Evolutionary conservation across 169 alveolate species (phyloP).

Genomic region (Plasmodium gonderi): DNA sequence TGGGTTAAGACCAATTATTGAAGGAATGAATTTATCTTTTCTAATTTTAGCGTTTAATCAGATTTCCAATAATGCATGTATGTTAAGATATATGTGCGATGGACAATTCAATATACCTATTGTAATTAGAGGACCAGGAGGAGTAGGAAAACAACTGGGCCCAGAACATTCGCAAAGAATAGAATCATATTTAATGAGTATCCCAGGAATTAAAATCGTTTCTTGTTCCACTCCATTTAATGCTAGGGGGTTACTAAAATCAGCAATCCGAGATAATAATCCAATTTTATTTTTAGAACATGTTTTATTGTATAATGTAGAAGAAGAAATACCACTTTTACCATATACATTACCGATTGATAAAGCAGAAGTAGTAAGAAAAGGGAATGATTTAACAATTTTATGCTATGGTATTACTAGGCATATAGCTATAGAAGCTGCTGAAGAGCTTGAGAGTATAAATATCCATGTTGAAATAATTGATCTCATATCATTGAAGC

Average conservation of each 20-base stretch:
- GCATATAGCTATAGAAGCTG: conserved; percentile 90
- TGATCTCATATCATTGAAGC: conserved; percentile 90
- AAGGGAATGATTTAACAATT: conserved; percentile 90
- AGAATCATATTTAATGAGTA: conserved; percentile 90
- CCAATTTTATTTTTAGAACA: conserved; percentile 93
- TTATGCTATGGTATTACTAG: conserved; percentile 90
- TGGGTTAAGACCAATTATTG: conserved; percentile 92
- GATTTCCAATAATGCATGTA: conserved; percentile 92
- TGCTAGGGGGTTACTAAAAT: conserved; percentile 90
- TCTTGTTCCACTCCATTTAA: conserved; percentile 92
- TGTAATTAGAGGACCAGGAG: conserved; percentile 95
- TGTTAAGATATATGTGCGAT: conserved; percentile 89
- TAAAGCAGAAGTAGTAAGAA: conserved; percentile 89
- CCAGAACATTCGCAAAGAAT: conserved; percentile 94
- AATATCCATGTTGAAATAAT: conserved; percentile 91
- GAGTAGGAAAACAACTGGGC: conserved; percentile 94
- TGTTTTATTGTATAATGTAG: conserved; percentile 90
- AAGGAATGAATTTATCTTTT: conserved; percentile 94
- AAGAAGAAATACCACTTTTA: conserved; percentile 87
- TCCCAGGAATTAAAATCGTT: conserved; percentile 92
- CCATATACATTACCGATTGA: conserved; percentile 90
- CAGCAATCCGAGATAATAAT: conserved; percentile 91
- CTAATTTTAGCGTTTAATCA: conserved; percentile 93
- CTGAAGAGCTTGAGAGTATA: conserved; percentile 83
- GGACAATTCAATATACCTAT: conserved; percentile 89